Base-by-base conservation (phyloP, 805 yeast genomes). In the Priceomyces haplophilus region DNA sequence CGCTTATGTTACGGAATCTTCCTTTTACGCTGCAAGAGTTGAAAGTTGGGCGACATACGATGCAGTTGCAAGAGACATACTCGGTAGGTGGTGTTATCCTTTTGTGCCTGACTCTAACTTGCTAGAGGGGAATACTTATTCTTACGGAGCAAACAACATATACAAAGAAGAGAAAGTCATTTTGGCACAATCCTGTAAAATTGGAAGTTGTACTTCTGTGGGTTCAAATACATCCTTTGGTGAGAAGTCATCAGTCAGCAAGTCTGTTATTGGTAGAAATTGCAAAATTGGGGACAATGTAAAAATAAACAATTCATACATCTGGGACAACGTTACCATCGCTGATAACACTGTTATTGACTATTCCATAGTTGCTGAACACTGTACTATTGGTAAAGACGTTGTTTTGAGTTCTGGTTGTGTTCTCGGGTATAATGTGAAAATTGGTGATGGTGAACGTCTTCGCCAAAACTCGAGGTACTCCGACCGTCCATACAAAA, bases 71-170 rank as follows among this genome's bases (percentile, higher is more conserved):
- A 93, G 87, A 62, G 98, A 93, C 61, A 79, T 90, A 32, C 69
- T 93, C 41, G 88, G 89, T 17, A 80, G 98, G 59, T 93, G 96
- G 88, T 78, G 91, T 46, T 91, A 88, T 56, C 99, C 99, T 19
- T 69, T 91, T 42, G 88, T 83, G 13, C 91, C 96, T 2, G 98
- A 91, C 50, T 72, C 89, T 42, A 90, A 91, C 61, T 67, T 86
- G 51, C 64, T 82, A 41, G 80, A 76, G 21, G 81, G 76, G 53
- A 88, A 85, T 56, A 76, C 87, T 1, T 93, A 87, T 59, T 67
- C 82, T 2, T 88, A 88, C 62, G 95, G 85, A 54, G 76, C 84
- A 40, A 85, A 87, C 41, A 95, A 93, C 62, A 79, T 91, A 41
- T 93, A 93, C 64, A 89, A 89, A 64, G 97, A 90, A 58, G 78